Evolutionary conservation across 169 alveolate genomes (phyloP), one percentile per base, ranked within the genome.

Genomic region (Plasmodium vinckei): DNA sequence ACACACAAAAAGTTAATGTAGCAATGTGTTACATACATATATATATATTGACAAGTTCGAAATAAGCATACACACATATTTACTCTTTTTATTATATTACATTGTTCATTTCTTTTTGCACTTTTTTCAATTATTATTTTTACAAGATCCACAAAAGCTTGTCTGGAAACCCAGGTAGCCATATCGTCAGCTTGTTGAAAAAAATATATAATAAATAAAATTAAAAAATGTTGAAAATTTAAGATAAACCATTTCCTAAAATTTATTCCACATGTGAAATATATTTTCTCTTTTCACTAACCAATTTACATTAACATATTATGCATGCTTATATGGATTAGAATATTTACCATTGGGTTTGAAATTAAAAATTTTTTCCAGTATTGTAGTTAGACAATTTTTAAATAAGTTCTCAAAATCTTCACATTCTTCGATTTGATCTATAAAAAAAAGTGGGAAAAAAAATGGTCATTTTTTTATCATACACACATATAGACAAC

Each of bases 101-200:
- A 77, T 23, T 57, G 75, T 63, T 64, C 88, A 56, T 77, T 21
- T 64, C 77, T 77, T 49, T 63, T 77, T 77, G 51, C 21, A 44
- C 46, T 64, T 5, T 77, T 59, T 12, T 59, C 77, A 42, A 77
- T 54, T 77, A 63, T 39, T 21, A 68, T 68, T 69, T 77, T 77
- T 12, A 77, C 27, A 17, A 77, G 77, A 42, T 63, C 88, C 44
- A 69, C 72, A 54, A 77, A 9, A 39, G 88, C 88, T 56, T 77
- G 88, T 17, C 88, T 77, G 42, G 88, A 77, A 17, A 77, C n/a
- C 88, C 88, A 77, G 75, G 59, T 77, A 21, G 77, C 70, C 77
- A 77, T 68, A 33, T 77, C 88, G 15, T 77, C 63, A 42, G 88
- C 88, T 77, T 47, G 12, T 65, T 44, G 23, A 25, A 42, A 61